Conservation (phyloP, 305 asterid genomes). For the Solanum hybrid region DNA sequence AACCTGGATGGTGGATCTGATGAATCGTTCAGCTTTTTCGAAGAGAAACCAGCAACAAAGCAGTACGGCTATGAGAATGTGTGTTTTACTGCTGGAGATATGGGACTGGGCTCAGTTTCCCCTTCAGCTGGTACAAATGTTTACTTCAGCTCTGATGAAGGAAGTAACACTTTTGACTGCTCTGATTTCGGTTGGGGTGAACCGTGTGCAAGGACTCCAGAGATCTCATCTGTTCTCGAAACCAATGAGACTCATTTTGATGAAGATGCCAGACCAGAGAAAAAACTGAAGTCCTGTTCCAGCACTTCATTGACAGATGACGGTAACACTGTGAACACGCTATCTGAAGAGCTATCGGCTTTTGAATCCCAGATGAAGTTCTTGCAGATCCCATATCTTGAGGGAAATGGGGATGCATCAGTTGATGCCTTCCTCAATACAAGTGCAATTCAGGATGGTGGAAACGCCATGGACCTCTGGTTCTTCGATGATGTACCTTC, state of each 20-base stretch:
- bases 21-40: constrained; percentile 35
- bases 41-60: constrained; percentile 55
- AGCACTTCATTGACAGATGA: constrained; percentile 17
- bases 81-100: constrained; percentile 24
- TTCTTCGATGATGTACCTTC: constrained; percentile 55
- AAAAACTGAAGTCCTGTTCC: constrained; percentile 37
- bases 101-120: constrained; percentile 26
- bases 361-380: constrained; percentile 67
- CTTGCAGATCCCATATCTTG: constrained; percentile 57
- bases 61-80: constrained; percentile 25
- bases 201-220: constrained; percentile 50
- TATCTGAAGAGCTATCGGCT: constrained; percentile 35
- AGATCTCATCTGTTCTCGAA: constrained; percentile 63
- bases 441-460: constrained; percentile 45
- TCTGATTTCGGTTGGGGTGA: constrained; percentile 76
- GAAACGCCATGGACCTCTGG: constrained; percentile 64
- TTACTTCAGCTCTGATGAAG: constrained; percentile 72
- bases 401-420: constrained; percentile 67
- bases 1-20: constrained; percentile 29
- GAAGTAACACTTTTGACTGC: constrained; percentile 71
- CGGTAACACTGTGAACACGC: constrained; percentile 13
- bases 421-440: constrained; percentile 62
- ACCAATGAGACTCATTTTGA: constrained; percentile 33
- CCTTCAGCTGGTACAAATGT: constrained; percentile 34
- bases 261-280: constrained; percentile 42